Conservation (phyloP, 2,329 filamentous ascomycete species). For the Sarocladium strictum region DNA sequence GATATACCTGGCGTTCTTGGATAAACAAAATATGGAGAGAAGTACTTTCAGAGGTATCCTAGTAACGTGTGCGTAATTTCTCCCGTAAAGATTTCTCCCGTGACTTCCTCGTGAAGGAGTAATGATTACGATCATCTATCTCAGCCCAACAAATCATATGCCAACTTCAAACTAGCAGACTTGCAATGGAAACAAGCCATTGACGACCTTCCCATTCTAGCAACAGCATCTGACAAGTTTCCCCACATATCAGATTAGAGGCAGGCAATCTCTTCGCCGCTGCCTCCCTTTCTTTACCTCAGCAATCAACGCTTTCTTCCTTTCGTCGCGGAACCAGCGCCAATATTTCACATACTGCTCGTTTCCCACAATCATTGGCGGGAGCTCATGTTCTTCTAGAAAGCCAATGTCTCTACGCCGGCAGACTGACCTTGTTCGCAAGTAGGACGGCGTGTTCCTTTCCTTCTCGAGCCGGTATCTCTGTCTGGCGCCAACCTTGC, state of each 20-base stretch:
- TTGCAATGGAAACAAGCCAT: too few relatives aligned
- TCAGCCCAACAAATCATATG: too few relatives aligned
- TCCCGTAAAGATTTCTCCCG: too few relatives aligned
- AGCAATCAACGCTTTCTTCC: neutral
- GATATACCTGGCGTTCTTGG: neutral
- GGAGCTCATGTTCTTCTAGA: slow-evolving; percentile 33
- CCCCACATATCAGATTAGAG: too few relatives aligned
- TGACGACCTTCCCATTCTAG: too few relatives aligned
- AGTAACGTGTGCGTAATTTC: too few relatives aligned
- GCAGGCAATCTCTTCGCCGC: neutral
- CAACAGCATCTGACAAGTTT: too few relatives aligned
- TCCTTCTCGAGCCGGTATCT: slow-evolving; percentile 21
- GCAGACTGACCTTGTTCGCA: slow-evolving; percentile 21
- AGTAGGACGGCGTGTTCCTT: slow-evolving; percentile 10
- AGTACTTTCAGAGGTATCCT: too few relatives aligned
- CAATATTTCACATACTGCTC: slow-evolving; percentile 38
- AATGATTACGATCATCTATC: too few relatives aligned
- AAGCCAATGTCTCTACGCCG: slow-evolving; percentile 30
- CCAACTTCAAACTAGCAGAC: too few relatives aligned
- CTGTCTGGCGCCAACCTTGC: slow-evolving; percentile 35
- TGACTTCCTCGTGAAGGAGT: too few relatives aligned
- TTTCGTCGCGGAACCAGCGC: slow-evolving; percentile 27
- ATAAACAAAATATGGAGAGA: neutral
- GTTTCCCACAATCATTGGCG: slow-evolving; percentile 37
- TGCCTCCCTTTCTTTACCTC: neutral